These are phyloP conservation scores for Pseudogymnoascus sp. DNA, from an alignment of 2,329 filamentous ascomycete species.

Conservation along the genomic window DNA sequence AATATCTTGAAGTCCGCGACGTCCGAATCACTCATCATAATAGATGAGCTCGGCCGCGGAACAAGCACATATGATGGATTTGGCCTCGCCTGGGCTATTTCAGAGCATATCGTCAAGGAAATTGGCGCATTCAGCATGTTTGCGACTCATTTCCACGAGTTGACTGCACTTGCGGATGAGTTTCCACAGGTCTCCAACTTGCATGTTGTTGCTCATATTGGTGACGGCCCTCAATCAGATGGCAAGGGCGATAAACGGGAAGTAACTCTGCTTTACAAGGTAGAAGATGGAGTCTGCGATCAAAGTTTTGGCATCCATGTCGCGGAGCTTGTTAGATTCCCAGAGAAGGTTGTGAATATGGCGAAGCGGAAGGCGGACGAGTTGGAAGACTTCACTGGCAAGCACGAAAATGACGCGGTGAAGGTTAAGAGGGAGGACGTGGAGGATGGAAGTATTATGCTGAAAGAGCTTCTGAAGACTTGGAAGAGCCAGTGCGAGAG, in stretches of 20 bases:
- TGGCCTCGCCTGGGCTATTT: slow-evolving; percentile 97
- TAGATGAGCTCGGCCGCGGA: slow-evolving; percentile 91
- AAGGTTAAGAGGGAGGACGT: slow-evolving; percentile 76
- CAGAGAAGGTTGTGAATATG: slow-evolving; percentile 96
- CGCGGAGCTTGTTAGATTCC: slow-evolving; percentile 91
- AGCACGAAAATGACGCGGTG: slow-evolving; percentile 53
- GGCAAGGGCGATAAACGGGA: slow-evolving; percentile 53
- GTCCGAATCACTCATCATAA: slow-evolving; percentile 91
- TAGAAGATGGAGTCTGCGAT: slow-evolving; percentile 90
- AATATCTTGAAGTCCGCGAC: slow-evolving; percentile 98
- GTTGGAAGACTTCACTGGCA: slow-evolving; percentile 86
- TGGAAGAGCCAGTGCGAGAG: slow-evolving; percentile 74
- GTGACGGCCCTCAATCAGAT: slow-evolving; percentile 24
- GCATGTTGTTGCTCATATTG: slow-evolving; percentile 91
- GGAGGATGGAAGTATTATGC: slow-evolving; percentile 73
- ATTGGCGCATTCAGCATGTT: slow-evolving; percentile 93
- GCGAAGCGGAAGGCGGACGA: slow-evolving; percentile 98
- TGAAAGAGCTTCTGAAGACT: slow-evolving; percentile 72
- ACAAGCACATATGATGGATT: slow-evolving; percentile 98
- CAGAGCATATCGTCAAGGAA: slow-evolving; percentile 91
- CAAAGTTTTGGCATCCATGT: slow-evolving; percentile 98
- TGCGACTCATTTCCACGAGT: slow-evolving; percentile 96
- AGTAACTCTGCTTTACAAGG: slow-evolving; percentile 94
- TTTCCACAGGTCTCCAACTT: slow-evolving; percentile 85
- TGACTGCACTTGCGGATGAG: slow-evolving; percentile 81